Percentiles rank a stretch among this genome's conserved stretches.
These are phyloP conservation scores for Mesembryanthemum crystallinum DNA, from an alignment of 148 eudicot species.

Conservation along the genomic window DNA sequence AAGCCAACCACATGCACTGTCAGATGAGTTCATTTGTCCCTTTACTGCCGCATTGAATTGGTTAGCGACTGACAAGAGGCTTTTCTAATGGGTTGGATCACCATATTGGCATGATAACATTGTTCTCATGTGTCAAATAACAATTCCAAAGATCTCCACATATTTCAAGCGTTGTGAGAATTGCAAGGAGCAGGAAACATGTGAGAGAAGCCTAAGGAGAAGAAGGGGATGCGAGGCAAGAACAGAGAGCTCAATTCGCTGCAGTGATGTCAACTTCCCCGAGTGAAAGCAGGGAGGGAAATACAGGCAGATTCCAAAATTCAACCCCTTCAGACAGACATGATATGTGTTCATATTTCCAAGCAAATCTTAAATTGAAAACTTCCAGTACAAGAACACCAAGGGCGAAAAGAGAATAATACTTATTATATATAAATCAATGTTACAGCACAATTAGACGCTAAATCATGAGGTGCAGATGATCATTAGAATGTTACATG, in stretches of 20 bases:
- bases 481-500: slow-evolving; percentile 21
- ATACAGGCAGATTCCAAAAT: background rate
- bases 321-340: background rate
- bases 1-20: too few relatives aligned
- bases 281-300: background rate
- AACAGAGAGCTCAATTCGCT: background rate
- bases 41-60: background rate
- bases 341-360: background rate
- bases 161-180: background rate
- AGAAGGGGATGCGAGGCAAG: background rate
- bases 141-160: background rate
- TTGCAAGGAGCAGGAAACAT: background rate
- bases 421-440: background rate
- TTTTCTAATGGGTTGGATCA: background rate
- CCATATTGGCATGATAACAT: background rate
- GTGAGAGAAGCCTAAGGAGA: background rate
- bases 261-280: background rate
- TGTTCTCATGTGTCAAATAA: too few relatives aligned
- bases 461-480: background rate
- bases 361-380: background rate
- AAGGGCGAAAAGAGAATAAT: background rate
- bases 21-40: too few relatives aligned
- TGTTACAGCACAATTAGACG: background rate
- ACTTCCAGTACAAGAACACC: background rate
- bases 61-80: background rate